phyloP scores from a whole-genome alignment of 177 flowering plant species.

The Vitis hybrid region DNA sequence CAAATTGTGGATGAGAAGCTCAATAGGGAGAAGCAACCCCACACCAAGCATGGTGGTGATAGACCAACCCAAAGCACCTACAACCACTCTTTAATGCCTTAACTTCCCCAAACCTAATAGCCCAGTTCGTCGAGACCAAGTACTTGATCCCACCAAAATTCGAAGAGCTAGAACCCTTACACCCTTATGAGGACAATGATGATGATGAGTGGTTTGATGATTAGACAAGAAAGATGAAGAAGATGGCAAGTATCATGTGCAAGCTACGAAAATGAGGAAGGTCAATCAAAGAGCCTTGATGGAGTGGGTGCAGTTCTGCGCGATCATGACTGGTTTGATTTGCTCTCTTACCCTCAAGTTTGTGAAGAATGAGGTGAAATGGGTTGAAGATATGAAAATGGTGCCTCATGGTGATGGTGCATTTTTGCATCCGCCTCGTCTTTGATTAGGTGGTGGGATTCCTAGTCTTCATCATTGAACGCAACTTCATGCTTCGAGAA shows the following conservation, averaged over 20 bases:
- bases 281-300: conserved; percentile 17
- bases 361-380: conserved; percentile 1
- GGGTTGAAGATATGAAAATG: conserved; percentile 46
- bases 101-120: conserved; percentile 41
- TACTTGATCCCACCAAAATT: conserved; percentile 16
- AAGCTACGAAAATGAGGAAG: conserved; percentile 26
- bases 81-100: conserved; percentile 25
- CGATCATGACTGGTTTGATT: conserved; percentile 28
- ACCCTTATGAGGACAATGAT: conserved; percentile 7
- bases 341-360: conserved; percentile 25
- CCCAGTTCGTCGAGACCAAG: conserved; percentile 33
- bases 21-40: too few species aligned
- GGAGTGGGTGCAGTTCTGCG: conserved; percentile 34
- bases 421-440: conserved; percentile 36
- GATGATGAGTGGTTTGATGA: conserved; percentile 9
- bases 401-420: conserved; percentile 42
- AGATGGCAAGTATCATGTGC: not conserved
- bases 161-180: conserved; percentile 9
- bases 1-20: too few species aligned
- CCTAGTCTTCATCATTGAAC: conserved; percentile 45
- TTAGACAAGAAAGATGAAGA: conserved; percentile 8
- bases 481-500: conserved; percentile 47
- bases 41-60: too few species aligned
- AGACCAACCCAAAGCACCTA: too few species aligned
- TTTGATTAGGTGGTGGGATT: conserved; percentile 37